These are phyloP conservation scores for Coemansia sp. DNA, from an alignment of 192 early-diverging fungal genomes.

Conservation along the genomic window DNA sequence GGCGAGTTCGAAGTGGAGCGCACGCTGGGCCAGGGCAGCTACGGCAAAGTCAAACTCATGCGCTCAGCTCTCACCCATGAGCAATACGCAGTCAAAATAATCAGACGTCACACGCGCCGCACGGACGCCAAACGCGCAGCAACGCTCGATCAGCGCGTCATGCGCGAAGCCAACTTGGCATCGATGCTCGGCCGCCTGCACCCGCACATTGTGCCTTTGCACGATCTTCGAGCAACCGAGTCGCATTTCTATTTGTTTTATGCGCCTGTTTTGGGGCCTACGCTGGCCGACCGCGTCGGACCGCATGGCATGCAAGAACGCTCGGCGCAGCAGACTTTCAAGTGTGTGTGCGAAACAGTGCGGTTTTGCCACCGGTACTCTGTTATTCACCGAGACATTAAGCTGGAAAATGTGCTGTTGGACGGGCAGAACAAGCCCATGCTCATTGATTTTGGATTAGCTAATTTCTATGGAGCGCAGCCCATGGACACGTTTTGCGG, in stretches of 20 bases:
- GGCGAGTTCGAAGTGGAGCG: slow-evolving; percentile 51
- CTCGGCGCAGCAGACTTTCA: slow-evolving; percentile 38
- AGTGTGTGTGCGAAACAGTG: slow-evolving; percentile 46
- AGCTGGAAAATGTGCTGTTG: slow-evolving; percentile 83
- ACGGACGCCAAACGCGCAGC: slow-evolving; percentile 44
- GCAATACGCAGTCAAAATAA: slow-evolving; percentile 57
- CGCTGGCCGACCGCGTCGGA: slow-evolving; percentile 50
- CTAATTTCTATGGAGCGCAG: slow-evolving; percentile 70
- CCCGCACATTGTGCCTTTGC: slow-evolving; percentile 52
- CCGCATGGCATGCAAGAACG: slow-evolving; percentile 24
- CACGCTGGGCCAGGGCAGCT: slow-evolving; percentile 55
- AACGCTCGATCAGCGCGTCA: slow-evolving; percentile 54
- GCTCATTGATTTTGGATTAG: slow-evolving; percentile 91
- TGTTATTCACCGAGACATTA: slow-evolving; percentile 88
- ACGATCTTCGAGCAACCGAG: slow-evolving; percentile 53
- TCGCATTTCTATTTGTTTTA: slow-evolving; percentile 58
- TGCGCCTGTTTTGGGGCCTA: slow-evolving; percentile 46
- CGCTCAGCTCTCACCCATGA: slow-evolving; percentile 47
- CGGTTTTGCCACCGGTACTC: slow-evolving; percentile 63
- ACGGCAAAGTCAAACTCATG: slow-evolving; percentile 59
- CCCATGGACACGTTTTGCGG: slow-evolving; percentile 88
- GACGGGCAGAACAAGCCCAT: slow-evolving; percentile 62
- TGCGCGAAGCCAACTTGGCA: slow-evolving; percentile 54
- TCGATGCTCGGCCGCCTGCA: slow-evolving; percentile 52
- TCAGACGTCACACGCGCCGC: slow-evolving; percentile 23